These are phyloP conservation scores for Trichosporon ovoides DNA, from an alignment of 1,284 basidiomycete species.

Conservation along the genomic window DNA sequence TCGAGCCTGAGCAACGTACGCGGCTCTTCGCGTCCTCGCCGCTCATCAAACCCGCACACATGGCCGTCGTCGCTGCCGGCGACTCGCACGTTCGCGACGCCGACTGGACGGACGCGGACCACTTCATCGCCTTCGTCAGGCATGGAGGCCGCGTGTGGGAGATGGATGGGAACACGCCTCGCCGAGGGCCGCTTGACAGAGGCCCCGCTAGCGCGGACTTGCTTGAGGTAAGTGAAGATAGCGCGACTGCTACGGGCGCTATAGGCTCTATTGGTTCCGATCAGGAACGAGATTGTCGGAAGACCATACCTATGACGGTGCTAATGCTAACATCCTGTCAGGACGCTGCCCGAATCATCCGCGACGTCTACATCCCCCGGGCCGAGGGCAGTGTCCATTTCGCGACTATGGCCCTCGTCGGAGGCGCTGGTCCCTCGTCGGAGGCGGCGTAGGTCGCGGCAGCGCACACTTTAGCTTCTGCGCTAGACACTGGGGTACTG, in stretches of 20 bases:
- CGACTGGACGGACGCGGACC: constrained; percentile 26
- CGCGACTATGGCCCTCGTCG: constrained; percentile 22
- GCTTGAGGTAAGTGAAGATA: constrained; percentile 10
- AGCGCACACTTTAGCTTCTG: too few species aligned
- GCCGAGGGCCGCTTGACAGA: constrained; percentile 22
- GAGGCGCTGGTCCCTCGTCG: background rate
- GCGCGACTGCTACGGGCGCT: background rate
- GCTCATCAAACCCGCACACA: constrained; percentile 22
- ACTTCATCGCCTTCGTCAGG: constrained; percentile 23
- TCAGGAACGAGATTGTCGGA: background rate
- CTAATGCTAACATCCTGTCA: constrained; percentile 1
- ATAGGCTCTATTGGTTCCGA: background rate
- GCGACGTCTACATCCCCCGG: constrained; percentile 23
- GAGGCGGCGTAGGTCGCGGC: too few species aligned
- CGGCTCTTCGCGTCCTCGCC: constrained; percentile 15
- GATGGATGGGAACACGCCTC: constrained; percentile 24
- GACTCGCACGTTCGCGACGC: constrained; percentile 16
- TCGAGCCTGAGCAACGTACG: constrained; percentile 7
- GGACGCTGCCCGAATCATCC: constrained; percentile 23
- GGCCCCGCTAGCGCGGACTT: constrained; percentile 15
- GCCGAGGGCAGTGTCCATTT: constrained; percentile 20
- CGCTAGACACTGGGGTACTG: too few species aligned
- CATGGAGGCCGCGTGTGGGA: constrained; percentile 18
- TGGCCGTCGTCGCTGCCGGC: constrained; percentile 17
- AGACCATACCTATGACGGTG: background rate